Evolutionary conservation across 2,329 filamentous ascomycete species (phyloP).

Genomic region (Alternaria sp.): DNA sequence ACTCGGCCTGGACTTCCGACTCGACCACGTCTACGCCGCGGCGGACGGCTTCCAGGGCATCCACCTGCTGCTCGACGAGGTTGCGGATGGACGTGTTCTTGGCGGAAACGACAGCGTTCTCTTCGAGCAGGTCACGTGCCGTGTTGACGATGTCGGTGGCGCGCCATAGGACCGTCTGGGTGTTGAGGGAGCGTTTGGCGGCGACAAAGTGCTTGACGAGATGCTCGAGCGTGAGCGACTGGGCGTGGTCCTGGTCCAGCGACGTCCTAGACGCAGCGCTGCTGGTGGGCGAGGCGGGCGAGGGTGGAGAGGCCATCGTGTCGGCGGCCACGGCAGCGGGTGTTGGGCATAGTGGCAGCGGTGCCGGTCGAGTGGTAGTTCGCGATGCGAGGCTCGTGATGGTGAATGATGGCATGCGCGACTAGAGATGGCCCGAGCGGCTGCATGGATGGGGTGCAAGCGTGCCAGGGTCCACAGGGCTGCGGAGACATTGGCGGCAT

Average conservation of each 20-base stretch:
- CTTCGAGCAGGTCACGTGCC: constrained; percentile 77
- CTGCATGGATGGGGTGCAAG: not conserved
- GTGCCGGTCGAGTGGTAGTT: not conserved
- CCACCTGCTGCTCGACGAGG: constrained; percentile 54
- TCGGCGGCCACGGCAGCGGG: not conserved
- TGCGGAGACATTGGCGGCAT: constrained; percentile 7
- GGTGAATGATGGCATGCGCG: not conserved
- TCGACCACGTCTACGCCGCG: constrained; percentile 53
- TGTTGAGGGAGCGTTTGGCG: constrained; percentile 85
- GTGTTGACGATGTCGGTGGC: constrained; percentile 84
- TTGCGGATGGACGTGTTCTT: constrained; percentile 54
- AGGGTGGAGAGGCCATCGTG: constrained; percentile 49
- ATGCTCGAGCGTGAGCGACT: constrained; percentile 67
- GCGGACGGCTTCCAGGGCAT: constrained; percentile 52
- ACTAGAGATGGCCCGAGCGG: not conserved
- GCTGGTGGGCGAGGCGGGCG: constrained; percentile 49
- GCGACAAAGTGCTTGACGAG: constrained; percentile 85
- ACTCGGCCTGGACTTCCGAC: constrained; percentile 52
- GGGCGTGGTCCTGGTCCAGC: constrained; percentile 35
- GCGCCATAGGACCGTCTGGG: constrained; percentile 80
- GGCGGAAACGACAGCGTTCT: constrained; percentile 72
- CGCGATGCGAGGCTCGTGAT: not conserved
- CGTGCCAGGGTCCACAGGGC: not conserved
- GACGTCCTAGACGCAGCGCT: constrained; percentile 41
- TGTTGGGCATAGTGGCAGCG: not conserved